phyloP scores from a whole-genome alignment of 495 filamentous ascomycete species.

The Daldinia loculata region DNA sequence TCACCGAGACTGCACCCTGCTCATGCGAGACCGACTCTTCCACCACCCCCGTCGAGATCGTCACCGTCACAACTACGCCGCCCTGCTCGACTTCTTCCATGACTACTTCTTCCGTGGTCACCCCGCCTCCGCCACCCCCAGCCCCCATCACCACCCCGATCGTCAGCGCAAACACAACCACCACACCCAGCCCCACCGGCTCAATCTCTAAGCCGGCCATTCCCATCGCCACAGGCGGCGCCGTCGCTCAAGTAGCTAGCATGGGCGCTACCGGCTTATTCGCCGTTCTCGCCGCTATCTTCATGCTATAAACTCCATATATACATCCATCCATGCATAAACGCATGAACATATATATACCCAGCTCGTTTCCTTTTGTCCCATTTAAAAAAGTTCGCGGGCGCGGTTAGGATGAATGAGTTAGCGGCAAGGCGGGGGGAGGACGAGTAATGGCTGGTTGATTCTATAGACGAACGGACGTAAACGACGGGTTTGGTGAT shows the following conservation, averaged over 20 bases:
- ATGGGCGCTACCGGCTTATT: conserved; percentile 21
- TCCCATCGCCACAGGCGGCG: conserved; percentile 48
- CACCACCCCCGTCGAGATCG: conserved; percentile 6
- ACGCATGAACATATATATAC: background rate
- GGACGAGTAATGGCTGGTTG: background rate
- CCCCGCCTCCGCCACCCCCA: background rate
- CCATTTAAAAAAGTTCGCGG: background rate
- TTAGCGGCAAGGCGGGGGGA: background rate
- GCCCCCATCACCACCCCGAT: background rate
- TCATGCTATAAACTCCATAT: conserved; percentile 7
- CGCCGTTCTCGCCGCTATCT: conserved; percentile 24
- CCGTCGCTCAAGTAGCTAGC: conserved; percentile 29
- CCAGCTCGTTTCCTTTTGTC: conserved; percentile 6
- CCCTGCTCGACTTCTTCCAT: conserved; percentile 1
- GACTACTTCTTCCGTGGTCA: background rate
- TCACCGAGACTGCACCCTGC: background rate
- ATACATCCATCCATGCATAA: background rate
- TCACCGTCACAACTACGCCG: background rate
- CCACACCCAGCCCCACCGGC: conserved; percentile 25
- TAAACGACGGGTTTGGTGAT: background rate
- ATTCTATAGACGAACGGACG: background rate
- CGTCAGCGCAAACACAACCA: conserved; percentile 30
- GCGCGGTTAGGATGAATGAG: background rate
- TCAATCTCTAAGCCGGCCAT: conserved; percentile 23
- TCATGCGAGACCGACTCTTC: background rate